Percentiles rank a stretch among this genome's conserved stretches.
Evolutionary conservation across 345 rosid genomes (phyloP).

Genomic region (Eucalyptus cloeziana): DNA sequence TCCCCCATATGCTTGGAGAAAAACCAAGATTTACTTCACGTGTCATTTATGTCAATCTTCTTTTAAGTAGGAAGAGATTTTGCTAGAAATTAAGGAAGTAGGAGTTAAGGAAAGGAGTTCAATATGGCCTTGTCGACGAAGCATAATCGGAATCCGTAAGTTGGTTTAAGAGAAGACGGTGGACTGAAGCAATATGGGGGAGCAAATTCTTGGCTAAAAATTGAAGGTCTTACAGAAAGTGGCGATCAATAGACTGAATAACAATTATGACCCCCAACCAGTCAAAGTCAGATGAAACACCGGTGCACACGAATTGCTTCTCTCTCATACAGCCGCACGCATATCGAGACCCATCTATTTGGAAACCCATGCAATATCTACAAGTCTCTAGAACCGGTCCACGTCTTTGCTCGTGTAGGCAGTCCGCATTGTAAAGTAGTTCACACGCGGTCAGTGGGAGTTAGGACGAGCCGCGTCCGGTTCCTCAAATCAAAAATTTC

Average conservation of each 20-base stretch:
- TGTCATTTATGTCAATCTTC: background rate
- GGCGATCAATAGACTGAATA: background rate
- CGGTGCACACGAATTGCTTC: background rate
- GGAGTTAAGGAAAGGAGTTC: background rate
- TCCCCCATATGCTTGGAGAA: background rate
- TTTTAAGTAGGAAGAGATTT: background rate
- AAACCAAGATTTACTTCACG: background rate
- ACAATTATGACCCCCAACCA: background rate
- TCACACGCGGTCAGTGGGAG: background rate
- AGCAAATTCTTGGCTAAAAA: background rate
- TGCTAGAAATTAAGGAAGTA: background rate
- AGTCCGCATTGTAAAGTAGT: rapidly evolving
- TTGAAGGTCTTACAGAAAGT: background rate
- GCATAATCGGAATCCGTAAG: background rate
- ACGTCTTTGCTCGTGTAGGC: background rate
- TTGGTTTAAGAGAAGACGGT: background rate
- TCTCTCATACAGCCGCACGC: background rate
- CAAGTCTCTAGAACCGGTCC: background rate
- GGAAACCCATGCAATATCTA: background rate
- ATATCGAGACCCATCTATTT: background rate
- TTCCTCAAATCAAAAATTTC: background rate
- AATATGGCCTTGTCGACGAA: background rate
- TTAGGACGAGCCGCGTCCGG: background rate
- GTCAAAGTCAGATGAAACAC: background rate
- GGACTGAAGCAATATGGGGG: background rate